A percentile compares a stretch with the other conserved stretches of the same genome.
Evolutionary conservation across 2,329 filamentous ascomycete species (phyloP).

Genomic region (Trichophyton benhamiae): DNA sequence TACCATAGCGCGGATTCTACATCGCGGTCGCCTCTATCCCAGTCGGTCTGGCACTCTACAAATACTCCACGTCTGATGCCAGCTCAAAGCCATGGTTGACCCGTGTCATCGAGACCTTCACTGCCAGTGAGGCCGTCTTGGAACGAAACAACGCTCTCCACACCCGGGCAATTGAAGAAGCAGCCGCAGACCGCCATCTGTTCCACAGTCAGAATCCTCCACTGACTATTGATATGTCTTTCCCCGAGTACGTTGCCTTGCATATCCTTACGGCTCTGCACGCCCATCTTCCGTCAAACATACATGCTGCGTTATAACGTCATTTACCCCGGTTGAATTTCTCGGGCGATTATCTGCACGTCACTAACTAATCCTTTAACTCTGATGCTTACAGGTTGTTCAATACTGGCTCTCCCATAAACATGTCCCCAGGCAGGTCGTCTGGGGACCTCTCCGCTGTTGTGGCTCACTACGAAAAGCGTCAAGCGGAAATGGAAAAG

Average conservation of each 20-base stretch:
- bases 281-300: not conserved
- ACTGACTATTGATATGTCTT: constrained; percentile 43
- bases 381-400: constrained; percentile 39
- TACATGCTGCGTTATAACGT: not conserved
- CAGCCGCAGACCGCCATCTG: constrained; percentile 49
- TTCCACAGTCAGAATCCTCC: constrained; percentile 37
- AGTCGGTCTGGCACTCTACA: constrained; percentile 33
- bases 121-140: constrained; percentile 41
- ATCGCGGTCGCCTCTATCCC: constrained; percentile 33
- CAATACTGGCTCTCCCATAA: constrained; percentile 51
- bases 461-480: constrained; percentile 50
- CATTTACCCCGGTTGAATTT: constrained; percentile 3
- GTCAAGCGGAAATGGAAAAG: constrained; percentile 45
- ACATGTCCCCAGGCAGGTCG: constrained; percentile 49
- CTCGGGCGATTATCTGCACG: constrained; percentile 5
- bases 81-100: constrained; percentile 31
- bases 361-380: not conserved
- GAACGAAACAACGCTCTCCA: constrained; percentile 48
- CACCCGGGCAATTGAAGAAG: constrained; percentile 49
- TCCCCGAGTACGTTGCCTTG: constrained; percentile 48
- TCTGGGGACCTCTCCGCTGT: constrained; percentile 47
- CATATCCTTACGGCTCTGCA: not conserved
- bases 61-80: constrained; percentile 27
- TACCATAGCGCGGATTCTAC: constrained; percentile 35
- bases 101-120: constrained; percentile 44